Evolutionary conservation across 2,329 filamentous ascomycete genomes (phyloP).

Genomic region (Aspergillus floridensis): DNA sequence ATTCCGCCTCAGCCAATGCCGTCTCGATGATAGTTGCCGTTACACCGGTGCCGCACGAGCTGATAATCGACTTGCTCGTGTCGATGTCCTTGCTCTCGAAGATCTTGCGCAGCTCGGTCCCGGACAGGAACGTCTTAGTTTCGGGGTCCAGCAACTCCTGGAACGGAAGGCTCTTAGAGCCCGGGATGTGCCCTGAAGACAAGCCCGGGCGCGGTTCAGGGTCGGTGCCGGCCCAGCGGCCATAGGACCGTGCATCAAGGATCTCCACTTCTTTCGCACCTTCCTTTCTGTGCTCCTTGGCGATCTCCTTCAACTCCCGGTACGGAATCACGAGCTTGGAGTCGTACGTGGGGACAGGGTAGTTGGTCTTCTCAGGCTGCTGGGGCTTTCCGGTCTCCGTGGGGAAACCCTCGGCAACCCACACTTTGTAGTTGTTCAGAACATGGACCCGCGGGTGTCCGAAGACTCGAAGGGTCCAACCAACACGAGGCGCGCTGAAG

Average conservation of each 20-base stretch:
- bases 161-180: conserved; percentile 79
- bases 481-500: conserved; percentile 89
- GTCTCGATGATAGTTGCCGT: conserved; percentile 90
- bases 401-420: conserved; percentile 79
- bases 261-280: conserved; percentile 81
- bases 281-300: conserved; percentile 73
- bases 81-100: conserved; percentile 81
- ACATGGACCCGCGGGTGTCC: conserved; percentile 86
- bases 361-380: conserved; percentile 43
- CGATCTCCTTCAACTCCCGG: conserved; percentile 77
- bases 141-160: conserved; percentile 74
- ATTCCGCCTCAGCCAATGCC: conserved; percentile 75
- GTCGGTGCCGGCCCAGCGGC: conserved; percentile 76
- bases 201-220: conserved; percentile 84
- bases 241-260: conserved; percentile 77
- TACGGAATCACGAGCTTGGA: conserved; percentile 70
- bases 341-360: conserved; percentile 57
- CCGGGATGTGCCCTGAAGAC: conserved; percentile 87
- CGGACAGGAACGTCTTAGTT: conserved; percentile 75
- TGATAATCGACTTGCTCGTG: conserved; percentile 75
- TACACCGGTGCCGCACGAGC: conserved; percentile 88
- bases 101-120: conserved; percentile 68
- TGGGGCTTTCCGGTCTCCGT: conserved; percentile 67
- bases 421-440: conserved; percentile 93
- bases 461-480: conserved; percentile 88